Base-by-base conservation (phyloP, 345 rosid species). In the Ceriops zippeliana region DNA sequence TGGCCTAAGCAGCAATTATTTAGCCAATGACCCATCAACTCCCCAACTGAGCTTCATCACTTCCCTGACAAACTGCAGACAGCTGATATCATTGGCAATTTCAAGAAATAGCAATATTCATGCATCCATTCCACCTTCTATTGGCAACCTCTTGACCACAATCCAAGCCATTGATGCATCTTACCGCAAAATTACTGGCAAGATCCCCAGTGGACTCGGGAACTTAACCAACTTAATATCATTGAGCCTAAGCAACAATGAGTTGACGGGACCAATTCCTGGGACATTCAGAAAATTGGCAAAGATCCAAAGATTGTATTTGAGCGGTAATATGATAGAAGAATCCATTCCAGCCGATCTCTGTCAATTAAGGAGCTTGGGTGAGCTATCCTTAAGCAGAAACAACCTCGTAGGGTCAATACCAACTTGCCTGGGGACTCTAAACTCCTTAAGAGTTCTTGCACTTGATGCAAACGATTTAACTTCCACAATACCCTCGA, bases 121-220 rank as follows among this genome's bases (percentile, higher is more conserved):
- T 21, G 42, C 66, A 56, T 13, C 22, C 15, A 31, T 60, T 8
- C 61, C 68, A 38, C 2, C 52, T 37, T 56, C 60, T 52, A 62
- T 70, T 37, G 74, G 61, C 2, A 70, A 70, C 47, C 38, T 70
- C 10, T 2, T 28, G 21, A 21, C 49, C 10, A 34, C 62, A 32
- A n/a, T 70, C n/a, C 11, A 31, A 37, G 1, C 0, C 0, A 21
- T 76, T 10, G 0, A 5, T 6, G 16, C 69, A 2, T 1, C 16
- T 10, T 1, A 67, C 35, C 62, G 67, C 65, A 56, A 9, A 7
- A 2, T 66, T 17, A 22, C 49, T 0, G 76, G 76, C 28, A 38
- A 19, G 7, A 77, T 77, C 31, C 68, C 76, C 3, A 9, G 22
- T 57, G 81, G 47, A 62, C 56, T 73, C 6, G 71, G 69, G 0